These are phyloP conservation scores for Trichoderma pleuroti DNA, from an alignment of 2,329 filamentous ascomycete species.

Conservation along the genomic window DNA sequence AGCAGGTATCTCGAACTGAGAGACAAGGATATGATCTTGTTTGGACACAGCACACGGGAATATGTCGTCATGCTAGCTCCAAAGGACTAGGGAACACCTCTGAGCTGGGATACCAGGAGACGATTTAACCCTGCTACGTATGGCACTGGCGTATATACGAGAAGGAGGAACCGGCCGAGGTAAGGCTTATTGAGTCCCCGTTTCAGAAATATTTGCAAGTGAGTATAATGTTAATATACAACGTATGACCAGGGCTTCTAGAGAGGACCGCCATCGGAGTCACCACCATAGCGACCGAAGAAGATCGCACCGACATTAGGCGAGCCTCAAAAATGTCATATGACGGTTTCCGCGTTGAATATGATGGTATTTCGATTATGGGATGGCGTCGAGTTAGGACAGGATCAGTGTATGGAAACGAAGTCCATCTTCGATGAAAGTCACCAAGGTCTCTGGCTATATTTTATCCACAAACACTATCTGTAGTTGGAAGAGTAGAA, in stretches of 20 bases:
- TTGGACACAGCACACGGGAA: constrained; percentile 84
- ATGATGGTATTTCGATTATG: not conserved
- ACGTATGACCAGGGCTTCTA: not conserved
- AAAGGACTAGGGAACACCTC: constrained; percentile 33
- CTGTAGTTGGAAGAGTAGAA: not conserved
- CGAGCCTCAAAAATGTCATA: not conserved
- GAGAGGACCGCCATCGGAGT: not conserved
- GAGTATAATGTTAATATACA: not conserved
- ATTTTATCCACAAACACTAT: not conserved
- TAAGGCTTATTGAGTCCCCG: not conserved
- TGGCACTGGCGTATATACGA: not conserved
- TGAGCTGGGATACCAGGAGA: not conserved
- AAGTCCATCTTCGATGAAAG: not conserved
- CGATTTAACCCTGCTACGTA: not conserved
- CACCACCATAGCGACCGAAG: not conserved
- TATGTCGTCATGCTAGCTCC: constrained; percentile 88
- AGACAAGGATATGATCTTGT: constrained; percentile 84
- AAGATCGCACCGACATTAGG: not conserved
- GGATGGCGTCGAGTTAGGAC: not conserved
- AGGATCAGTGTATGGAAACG: not conserved
- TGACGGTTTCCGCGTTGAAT: not conserved
- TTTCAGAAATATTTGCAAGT: not conserved
- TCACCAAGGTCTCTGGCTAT: not conserved
- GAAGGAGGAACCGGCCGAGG: not conserved
- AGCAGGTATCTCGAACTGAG: constrained; percentile 82